Base-by-base conservation (phyloP, 2,329 filamentous ascomycete genomes). In the Cylindrodendrum hubeiense region DNA sequence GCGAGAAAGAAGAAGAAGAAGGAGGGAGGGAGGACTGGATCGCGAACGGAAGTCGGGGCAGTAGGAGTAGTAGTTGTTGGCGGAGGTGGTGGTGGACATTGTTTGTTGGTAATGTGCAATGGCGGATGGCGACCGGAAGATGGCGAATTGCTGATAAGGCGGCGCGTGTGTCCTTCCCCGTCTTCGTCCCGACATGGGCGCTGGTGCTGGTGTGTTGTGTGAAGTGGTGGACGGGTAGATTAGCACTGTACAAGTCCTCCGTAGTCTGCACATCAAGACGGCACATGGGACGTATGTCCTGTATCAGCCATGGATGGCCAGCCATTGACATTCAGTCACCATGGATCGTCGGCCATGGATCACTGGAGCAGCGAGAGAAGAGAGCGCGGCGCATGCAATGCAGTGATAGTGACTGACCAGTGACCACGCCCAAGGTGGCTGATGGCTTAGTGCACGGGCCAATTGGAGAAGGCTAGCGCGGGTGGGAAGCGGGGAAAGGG, bases 141-240 rank as follows among this genome's bases (percentile, higher is more conserved):
- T 71, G 68, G 68, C 61, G 60, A 67, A 72, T 63, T 60, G 62
- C 60, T 70, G 71, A 74, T 69, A 74, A 73, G 71, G 59, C 63
- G 71, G 58, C 64, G 55, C 46, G 33, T 46, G 54, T 49, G 50
- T 51, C 39, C 26, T 26, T 50, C 46, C 26, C 47, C 21, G 47
- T 39, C 37, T 8, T 39, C 15, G 37, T 50, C 47, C 47, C 47
- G 44, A 15, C 44, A 47, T 59, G 51, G 51, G 59, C 46, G 49
- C 41, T 57, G 60, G 56, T 46, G 49, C 41, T 57, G 60, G 56
- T 46, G 61, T 58, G 43, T 50, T 46, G 44, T 43, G 44, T 59
- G 50, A 59, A 49, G 55, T 54, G 53, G 60, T 52, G 54, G 46
- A 53, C 21, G 22, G 15, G 13, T 49, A 21, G 28, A 41, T 39